These are phyloP conservation scores for Cryptosporidium bovis DNA, from an alignment of 169 alveolate species.

Conservation along the genomic window DNA sequence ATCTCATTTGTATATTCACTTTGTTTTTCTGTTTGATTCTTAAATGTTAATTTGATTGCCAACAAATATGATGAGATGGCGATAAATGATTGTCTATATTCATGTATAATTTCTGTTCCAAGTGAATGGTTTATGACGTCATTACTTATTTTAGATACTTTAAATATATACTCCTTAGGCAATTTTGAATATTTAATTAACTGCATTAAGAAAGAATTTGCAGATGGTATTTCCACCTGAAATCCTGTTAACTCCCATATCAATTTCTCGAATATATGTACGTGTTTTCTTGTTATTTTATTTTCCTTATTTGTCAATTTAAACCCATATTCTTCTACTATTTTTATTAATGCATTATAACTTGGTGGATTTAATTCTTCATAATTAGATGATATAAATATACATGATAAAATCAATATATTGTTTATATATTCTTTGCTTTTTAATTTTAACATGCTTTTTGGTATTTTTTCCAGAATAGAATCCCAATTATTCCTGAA, in stretches of 20 bases:
- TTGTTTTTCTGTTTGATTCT: background rate
- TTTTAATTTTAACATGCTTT: background rate
- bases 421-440: constrained; percentile 8
- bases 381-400: constrained; percentile 38
- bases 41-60: background rate
- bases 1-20: background rate
- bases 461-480: background rate
- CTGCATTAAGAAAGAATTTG: constrained; percentile 46
- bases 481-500: constrained; percentile 27
- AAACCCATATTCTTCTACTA: background rate
- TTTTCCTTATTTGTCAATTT: background rate
- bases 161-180: constrained; percentile 4
- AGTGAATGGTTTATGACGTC: constrained; percentile 4
- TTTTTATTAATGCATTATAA: background rate
- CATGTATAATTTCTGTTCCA: background rate
- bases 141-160: constrained; percentile 5
- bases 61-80: constrained; percentile 12
- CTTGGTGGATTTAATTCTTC: constrained; percentile 49
- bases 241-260: constrained; percentile 27
- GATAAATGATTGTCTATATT: constrained; percentile 24
- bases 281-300: constrained; percentile 19
- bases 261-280: constrained; percentile 8
- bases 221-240: constrained; percentile 49
- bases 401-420: constrained; percentile 11
- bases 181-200: constrained; percentile 6